Percentiles rank a stretch among this genome's conserved stretches.
Evolutionary conservation across 305 asterid genomes (phyloP).

Genomic region (Fraxinus dipetala): DNA sequence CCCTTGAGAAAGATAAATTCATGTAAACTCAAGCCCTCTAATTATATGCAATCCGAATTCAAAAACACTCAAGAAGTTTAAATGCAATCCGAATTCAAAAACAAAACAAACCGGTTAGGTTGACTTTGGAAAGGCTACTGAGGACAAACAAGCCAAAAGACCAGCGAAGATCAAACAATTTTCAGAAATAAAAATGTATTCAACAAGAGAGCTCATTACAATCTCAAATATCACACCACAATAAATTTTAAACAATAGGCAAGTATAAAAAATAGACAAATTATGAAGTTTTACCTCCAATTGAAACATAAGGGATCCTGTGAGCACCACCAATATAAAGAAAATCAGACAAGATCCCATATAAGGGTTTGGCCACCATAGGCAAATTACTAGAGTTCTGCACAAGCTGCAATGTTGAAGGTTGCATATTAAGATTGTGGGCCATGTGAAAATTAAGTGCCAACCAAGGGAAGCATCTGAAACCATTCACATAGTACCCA

Average conservation of each 20-base stretch:
- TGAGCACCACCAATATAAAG: constrained; percentile 71
- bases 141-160: not conserved
- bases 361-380: constrained; percentile 84
- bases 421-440: constrained; percentile 54
- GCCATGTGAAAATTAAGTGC: constrained; percentile 82
- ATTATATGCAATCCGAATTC: not conserved
- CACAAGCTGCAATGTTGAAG: constrained; percentile 73
- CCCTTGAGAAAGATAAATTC: not conserved
- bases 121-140: too few species aligned
- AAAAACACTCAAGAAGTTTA: not conserved
- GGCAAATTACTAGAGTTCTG: constrained; percentile 69
- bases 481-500: constrained; percentile 84
- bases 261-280: constrained; percentile 7
- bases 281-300: constrained; percentile 56
- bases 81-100: not conserved
- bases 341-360: constrained; percentile 85
- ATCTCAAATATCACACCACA: not conserved
- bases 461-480: constrained; percentile 88
- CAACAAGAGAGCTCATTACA: not conserved
- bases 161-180: constrained; percentile 10
- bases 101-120: not conserved
- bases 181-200: not conserved
- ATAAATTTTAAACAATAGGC: not conserved
- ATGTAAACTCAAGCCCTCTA: constrained; percentile 6
- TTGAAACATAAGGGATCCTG: constrained; percentile 72